Conservation (phyloP, 768 basidiomycete species). For the Amanita pseudoporphyria region DNA sequence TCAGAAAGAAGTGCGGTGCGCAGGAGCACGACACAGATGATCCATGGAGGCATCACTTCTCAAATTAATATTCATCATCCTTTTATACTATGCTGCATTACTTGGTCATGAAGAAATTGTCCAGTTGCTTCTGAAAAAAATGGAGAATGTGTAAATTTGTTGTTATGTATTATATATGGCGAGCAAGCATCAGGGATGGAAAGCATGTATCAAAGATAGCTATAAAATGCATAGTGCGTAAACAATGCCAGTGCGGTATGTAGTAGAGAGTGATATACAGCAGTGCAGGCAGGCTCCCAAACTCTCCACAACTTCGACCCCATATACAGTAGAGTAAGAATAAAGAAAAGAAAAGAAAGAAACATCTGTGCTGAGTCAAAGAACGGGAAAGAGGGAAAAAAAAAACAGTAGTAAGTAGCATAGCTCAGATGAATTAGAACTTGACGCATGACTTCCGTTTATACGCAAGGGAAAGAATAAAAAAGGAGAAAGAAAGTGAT, state of each 20-base stretch:
- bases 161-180: too few relatives aligned
- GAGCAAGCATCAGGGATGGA: neutral
- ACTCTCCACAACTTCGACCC: neutral
- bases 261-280: neutral
- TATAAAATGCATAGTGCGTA: constrained; percentile 4
- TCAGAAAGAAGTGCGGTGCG: too few relatives aligned
- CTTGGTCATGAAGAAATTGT: too few relatives aligned
- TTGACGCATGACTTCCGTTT: too few relatives aligned
- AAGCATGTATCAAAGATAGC: constrained; percentile 4
- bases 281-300: neutral
- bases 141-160: too few relatives aligned
- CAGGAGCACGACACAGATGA: too few relatives aligned
- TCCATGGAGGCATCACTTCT: too few relatives aligned
- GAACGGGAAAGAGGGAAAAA: constrained; percentile 1
- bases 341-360: neutral
- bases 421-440: constrained; percentile 6
- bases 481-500: constrained; percentile 11
- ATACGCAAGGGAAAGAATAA: constrained; percentile 4
- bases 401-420: too few relatives aligned
- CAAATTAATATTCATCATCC: too few relatives aligned
- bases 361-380: too few relatives aligned
- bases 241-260: neutral
- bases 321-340: neutral
- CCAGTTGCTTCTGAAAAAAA: too few relatives aligned
- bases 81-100: too few relatives aligned